Conservation (phyloP, 2,329 filamentous ascomycete genomes). For the Aspergillus ochraceus region DNA sequence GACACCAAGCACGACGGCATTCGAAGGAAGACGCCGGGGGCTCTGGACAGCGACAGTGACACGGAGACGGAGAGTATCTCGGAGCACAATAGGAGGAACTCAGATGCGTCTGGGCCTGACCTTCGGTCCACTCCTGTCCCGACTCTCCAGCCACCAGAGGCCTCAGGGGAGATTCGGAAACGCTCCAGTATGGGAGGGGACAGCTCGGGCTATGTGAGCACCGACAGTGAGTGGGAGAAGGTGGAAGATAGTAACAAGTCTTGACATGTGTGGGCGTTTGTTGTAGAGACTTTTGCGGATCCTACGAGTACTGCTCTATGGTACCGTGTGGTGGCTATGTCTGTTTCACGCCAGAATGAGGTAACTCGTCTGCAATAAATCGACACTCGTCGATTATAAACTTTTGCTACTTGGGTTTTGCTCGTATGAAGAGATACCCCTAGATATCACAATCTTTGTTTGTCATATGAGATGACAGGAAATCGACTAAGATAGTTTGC, state of each 20-base stretch:
- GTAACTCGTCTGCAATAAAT: neutral
- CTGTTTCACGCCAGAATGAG: neutral
- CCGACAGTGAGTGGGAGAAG: slow-evolving; percentile 97
- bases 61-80: slow-evolving; percentile 42
- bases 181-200: slow-evolving; percentile 49
- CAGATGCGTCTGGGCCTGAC: neutral
- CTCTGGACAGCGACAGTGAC: slow-evolving; percentile 43
- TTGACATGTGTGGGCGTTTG: neutral
- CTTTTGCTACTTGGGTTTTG: neutral
- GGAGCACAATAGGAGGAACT: slow-evolving; percentile 12
- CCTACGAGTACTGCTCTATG: neutral
- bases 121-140: slow-evolving; percentile 18
- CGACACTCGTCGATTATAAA: neutral
- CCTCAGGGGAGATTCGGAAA: slow-evolving; percentile 43
- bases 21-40: slow-evolving; percentile 29
- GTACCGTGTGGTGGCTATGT: neutral
- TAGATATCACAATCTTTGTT: neutral
- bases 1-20: slow-evolving; percentile 20
- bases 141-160: slow-evolving; percentile 52
- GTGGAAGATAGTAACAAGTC: slow-evolving; percentile 55
- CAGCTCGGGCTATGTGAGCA: slow-evolving; percentile 64
- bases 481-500: neutral
- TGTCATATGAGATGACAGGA: neutral
- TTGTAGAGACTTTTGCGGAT: neutral
- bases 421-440: neutral